Evolutionary conservation across 2,329 filamentous ascomycete species (phyloP), one percentile per base, ranked within the genome.

Genomic region (Coniochaeta pulveracea): DNA sequence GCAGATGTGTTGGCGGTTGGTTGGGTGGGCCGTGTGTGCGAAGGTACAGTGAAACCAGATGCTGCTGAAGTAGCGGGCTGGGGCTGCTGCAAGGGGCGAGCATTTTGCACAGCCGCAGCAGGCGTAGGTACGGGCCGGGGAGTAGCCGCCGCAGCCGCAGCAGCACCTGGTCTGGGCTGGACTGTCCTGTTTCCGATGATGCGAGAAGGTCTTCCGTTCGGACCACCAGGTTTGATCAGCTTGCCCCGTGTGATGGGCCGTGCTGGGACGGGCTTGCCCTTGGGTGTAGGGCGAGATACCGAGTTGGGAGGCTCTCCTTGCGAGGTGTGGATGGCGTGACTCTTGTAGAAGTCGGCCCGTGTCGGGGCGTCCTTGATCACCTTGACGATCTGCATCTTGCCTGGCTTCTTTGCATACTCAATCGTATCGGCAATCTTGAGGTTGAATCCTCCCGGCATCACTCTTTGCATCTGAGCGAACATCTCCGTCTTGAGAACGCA

Each of bases 401-500:
- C 85, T 1, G 91, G 91, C 60, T 98, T 98, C 70, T 96, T 98
- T 51, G 89, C 88, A 57, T 94, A 98, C 53, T 94, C 85, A 45
- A 98, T 88, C 38, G 69, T 70, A 18, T 91, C 80, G n/a, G 65
- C 75, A 40, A 96, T 80, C 57, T 83, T 85, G 30, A 98, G 60
- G 51, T 78, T 85, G 51, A 93, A 72, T 8, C 83, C 78, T 7
- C 82, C 85, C 3, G 82, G 78, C 57, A 93, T 82, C 34, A 77
- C 76, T 33, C 75, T 77, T 51, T 80, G 76, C 61, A 98, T 77
- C 42, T 95, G 88, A 1, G 89, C 93, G 51, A 96, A 93, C 57
- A 98, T 79, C 51, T 98, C 91, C 0, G 91, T 98, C 65, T 98
- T 98, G 57, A 98, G 77, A 14, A 95, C 64, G 51, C 91, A 98